phyloP scores from a whole-genome alignment of 2,329 filamentous ascomycete genomes.

The Fusarium caatingaense region DNA sequence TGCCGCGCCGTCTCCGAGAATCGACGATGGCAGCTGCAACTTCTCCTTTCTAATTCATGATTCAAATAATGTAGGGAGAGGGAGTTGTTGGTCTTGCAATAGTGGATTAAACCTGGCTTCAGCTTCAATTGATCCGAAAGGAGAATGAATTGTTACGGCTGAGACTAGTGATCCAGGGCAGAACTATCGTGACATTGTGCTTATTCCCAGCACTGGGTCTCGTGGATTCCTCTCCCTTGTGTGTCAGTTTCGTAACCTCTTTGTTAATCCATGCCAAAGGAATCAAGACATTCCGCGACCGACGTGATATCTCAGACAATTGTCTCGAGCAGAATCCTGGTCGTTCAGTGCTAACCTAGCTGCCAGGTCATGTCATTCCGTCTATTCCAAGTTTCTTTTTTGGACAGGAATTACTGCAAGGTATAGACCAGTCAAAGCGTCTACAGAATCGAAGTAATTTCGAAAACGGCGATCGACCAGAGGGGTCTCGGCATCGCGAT shows the following conservation, averaged over 20 bases:
- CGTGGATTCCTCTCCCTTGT: conserved; percentile 21
- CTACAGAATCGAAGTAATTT: not conserved
- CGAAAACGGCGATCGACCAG: conserved; percentile 7
- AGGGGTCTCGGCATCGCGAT: conserved; percentile 20
- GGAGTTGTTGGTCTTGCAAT: conserved; percentile 21
- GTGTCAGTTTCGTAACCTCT: conserved; percentile 30
- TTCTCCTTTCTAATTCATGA: conserved; percentile 7
- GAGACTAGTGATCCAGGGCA: conserved; percentile 7
- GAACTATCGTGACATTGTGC: conserved; percentile 3
- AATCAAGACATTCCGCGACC: conserved; percentile 31
- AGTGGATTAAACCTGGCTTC: conserved; percentile 16
- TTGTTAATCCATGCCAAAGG: conserved; percentile 21
- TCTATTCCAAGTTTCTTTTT: conserved; percentile 13
- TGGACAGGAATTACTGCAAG: not conserved
- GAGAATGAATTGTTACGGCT: not conserved
- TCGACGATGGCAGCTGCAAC: conserved; percentile 2
- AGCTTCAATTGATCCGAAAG: not conserved
- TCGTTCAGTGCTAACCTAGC: conserved; percentile 9
- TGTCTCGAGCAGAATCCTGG: conserved; percentile 4
- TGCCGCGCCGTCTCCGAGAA: conserved; percentile 27
- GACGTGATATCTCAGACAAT: conserved; percentile 4
- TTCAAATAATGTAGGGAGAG: not conserved
- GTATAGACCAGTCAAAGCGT: not conserved
- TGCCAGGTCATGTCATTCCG: conserved; percentile 28
- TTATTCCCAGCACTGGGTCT: conserved; percentile 17